phyloP scores from a whole-genome alignment of 177 flowering plant species.

The Vitis hybrid region DNA sequence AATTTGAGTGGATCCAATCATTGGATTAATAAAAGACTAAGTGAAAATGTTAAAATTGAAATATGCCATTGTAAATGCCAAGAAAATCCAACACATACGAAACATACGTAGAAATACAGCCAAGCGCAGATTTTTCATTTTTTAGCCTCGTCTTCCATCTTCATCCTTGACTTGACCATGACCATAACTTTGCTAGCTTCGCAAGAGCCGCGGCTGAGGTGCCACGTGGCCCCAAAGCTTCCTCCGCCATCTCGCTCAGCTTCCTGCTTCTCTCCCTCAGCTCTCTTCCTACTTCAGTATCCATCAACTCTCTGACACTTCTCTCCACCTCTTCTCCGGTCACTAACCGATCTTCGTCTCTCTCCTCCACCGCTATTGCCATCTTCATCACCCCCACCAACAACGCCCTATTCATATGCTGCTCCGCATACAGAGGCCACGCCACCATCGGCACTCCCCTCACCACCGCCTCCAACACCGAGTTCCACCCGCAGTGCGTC shows the following conservation, averaged over 20 bases:
- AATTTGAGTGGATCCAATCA: too few species aligned
- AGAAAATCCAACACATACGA: too few species aligned
- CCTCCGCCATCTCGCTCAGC: constrained; percentile 4
- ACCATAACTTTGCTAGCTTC: background rate
- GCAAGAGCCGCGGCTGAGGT: constrained; percentile 1
- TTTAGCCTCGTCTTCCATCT: too few species aligned
- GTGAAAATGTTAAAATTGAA: too few species aligned
- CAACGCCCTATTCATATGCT: constrained; percentile 8
- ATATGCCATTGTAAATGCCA: too few species aligned
- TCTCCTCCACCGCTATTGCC: constrained; percentile 11
- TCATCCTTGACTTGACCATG: too few species aligned
- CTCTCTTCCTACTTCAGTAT: constrained; percentile 12
- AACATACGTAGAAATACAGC: too few species aligned
- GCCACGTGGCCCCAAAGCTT: constrained; percentile 7
- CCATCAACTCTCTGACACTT: constrained; percentile 22
- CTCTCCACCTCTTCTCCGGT: constrained; percentile 15
- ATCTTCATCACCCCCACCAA: constrained; percentile 17
- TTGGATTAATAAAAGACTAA: too few species aligned
- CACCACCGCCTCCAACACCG: constrained; percentile 5
- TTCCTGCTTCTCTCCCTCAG: background rate
- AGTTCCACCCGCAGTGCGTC: background rate
- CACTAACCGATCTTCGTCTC: constrained; percentile 7
- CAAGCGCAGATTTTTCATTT: too few species aligned
- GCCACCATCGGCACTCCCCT: constrained; percentile 15
- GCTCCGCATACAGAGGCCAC: constrained; percentile 18